A percentile compares a stretch with the other conserved stretches of the same genome.
Evolutionary conservation across 192 early-diverging fungal species (phyloP).

Genomic region (Obelidium mucronatum): DNA sequence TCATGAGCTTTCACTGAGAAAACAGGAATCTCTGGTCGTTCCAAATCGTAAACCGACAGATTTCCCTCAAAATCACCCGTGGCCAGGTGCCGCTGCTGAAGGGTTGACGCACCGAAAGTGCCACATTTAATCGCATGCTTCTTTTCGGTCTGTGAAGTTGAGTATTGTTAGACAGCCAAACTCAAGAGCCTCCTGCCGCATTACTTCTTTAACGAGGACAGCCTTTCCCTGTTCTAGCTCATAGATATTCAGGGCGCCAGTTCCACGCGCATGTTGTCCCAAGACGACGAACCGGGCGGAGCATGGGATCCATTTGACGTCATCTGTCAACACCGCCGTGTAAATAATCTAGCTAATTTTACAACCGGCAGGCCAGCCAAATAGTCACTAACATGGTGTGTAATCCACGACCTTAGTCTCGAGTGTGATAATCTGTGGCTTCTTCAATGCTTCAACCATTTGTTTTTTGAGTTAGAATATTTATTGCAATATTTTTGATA

Average conservation of each 20-base stretch:
- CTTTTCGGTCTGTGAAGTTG: not conserved
- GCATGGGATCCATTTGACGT: slow-evolving; percentile 73
- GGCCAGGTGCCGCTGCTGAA: slow-evolving; percentile 62
- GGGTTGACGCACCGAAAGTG: slow-evolving; percentile 62
- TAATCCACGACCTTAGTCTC: slow-evolving; percentile 45
- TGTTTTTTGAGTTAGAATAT: not conserved
- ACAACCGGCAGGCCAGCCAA: slow-evolving; percentile 24
- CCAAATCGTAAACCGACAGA: slow-evolving; percentile 66
- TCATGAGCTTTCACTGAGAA: slow-evolving; percentile 67
- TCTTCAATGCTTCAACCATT: slow-evolving; percentile 39
- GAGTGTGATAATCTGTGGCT: slow-evolving; percentile 52
- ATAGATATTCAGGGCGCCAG: slow-evolving; percentile 65
- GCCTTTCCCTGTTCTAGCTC: slow-evolving; percentile 61
- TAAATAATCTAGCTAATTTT: no score
- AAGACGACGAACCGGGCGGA: slow-evolving; percentile 70
- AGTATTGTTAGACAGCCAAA: no score
- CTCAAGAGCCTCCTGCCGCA: no score
- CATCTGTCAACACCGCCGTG: no score
- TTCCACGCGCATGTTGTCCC: slow-evolving; percentile 65
- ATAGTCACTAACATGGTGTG: slow-evolving; percentile 47
- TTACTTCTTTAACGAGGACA: slow-evolving; percentile 24
- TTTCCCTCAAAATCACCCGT: slow-evolving; percentile 75
- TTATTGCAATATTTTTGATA: not conserved
- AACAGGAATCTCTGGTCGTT: slow-evolving; percentile 64
- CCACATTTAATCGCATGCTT: slow-evolving; percentile 57